These are phyloP conservation scores for Eucalyptus grandis DNA, from an alignment of 345 rosid genomes.

Conservation along the genomic window DNA sequence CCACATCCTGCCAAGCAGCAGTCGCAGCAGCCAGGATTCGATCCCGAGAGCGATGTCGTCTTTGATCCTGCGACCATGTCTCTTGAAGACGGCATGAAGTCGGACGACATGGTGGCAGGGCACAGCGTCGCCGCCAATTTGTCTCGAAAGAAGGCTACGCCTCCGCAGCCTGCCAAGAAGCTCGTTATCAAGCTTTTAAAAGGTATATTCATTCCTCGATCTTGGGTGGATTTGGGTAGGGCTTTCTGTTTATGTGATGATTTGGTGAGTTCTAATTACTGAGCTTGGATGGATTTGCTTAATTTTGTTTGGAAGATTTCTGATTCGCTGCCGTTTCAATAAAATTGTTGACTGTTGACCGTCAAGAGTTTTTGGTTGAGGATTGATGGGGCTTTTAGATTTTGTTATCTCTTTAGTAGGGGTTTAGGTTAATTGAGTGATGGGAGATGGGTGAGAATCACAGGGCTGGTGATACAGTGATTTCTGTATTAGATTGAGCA, in stretches of 20 bases:
- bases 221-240: not conserved
- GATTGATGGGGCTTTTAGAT: not conserved
- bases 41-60: slow-evolving; percentile 14
- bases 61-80: slow-evolving; percentile 23
- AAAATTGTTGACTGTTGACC: not conserved
- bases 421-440: not conserved
- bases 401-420: not conserved
- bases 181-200: slow-evolving; percentile 76
- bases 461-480: not conserved
- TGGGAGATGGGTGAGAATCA: not conserved
- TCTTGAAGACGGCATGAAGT: slow-evolving; percentile 33
- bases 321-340: not conserved
- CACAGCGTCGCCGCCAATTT: slow-evolving; percentile 53
- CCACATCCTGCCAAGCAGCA: not conserved
- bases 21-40: slow-evolving; percentile 7
- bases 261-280: not conserved
- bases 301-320: not conserved
- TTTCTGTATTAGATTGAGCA: not conserved
- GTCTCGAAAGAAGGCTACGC: slow-evolving; percentile 80
- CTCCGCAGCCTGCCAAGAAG: slow-evolving; percentile 81
- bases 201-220: slow-evolving; percentile 26
- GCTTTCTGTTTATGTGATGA: not conserved
- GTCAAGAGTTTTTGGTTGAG: not conserved
- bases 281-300: not conserved
- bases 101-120: slow-evolving; percentile 11